Evolutionary conservation across 495 filamentous ascomycete species (phyloP).

Genomic region (Neurospora sp.): DNA sequence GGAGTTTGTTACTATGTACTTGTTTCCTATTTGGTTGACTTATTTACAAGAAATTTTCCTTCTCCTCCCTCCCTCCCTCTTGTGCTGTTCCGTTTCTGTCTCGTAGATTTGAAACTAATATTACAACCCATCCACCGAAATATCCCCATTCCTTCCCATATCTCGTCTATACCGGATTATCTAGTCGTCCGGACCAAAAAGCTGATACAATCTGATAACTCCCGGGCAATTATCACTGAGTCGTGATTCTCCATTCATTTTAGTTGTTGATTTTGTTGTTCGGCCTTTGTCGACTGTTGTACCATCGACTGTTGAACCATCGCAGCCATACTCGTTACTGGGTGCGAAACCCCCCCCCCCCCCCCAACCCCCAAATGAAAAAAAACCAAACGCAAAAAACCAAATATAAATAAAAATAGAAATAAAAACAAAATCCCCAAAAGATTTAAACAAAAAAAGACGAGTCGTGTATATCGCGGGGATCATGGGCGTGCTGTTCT

Average conservation of each 20-base stretch:
- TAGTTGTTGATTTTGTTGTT: neutral
- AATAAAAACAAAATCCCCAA: neutral
- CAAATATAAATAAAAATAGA: too few relatives aligned
- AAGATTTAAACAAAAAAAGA: neutral
- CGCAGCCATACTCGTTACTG: neutral
- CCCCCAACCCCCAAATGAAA: too few relatives aligned
- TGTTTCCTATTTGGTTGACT: neutral
- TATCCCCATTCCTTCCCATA: too few relatives aligned
- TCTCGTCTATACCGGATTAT: too few relatives aligned
- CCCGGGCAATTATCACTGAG: neutral
- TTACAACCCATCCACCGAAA: neutral
- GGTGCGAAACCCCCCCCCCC: neutral
- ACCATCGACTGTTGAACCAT: neutral
- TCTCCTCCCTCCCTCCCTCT: neutral
- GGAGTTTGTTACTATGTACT: neutral
- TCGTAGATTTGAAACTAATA: neutral
- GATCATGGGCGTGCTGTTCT: neutral
- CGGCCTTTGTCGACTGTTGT: neutral
- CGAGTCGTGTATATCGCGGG: neutral
- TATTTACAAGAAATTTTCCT: neutral
- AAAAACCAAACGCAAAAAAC: too few relatives aligned
- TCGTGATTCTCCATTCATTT: neutral
- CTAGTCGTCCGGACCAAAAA: too few relatives aligned
- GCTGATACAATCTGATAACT: neutral
- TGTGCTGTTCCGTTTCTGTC: neutral